Conservation (phyloP, 2,329 filamentous ascomycete genomes). For the Coniochaeta ligniaria region DNA sequence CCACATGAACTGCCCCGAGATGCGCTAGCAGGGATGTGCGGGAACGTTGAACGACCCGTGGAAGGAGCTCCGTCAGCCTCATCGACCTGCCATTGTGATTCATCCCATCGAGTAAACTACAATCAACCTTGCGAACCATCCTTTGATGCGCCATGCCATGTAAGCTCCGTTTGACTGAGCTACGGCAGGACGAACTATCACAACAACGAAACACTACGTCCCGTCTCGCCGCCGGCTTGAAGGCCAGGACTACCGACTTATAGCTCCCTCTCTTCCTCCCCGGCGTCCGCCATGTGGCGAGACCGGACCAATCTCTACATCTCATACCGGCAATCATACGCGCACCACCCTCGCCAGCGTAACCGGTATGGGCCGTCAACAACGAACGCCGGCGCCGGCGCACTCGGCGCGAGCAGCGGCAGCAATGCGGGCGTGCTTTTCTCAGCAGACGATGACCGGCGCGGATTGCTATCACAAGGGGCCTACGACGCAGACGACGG, state of each 20-base stretch:
- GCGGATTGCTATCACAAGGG: constrained; percentile 75
- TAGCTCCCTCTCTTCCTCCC: constrained; percentile 12
- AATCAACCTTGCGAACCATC: background rate
- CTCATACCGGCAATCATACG: constrained; percentile 97
- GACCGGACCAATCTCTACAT: constrained; percentile 99
- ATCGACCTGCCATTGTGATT: background rate
- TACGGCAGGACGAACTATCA: background rate
- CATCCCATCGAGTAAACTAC: background rate
- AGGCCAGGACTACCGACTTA: background rate
- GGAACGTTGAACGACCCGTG: background rate
- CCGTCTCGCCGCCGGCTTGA: background rate
- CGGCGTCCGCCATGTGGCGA: constrained; percentile 82
- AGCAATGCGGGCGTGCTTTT: constrained; percentile 55
- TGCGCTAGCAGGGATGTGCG: background rate
- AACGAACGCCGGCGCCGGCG: constrained; percentile 36
- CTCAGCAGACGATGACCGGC: constrained; percentile 47
- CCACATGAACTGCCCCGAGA: background rate
- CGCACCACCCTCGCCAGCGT: constrained; percentile 87
- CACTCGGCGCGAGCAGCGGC: constrained; percentile 21
- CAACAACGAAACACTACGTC: background rate
- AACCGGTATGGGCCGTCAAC: constrained; percentile 52
- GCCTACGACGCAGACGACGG: constrained; percentile 80
- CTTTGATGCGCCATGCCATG: constrained; percentile 1
- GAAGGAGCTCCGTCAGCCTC: background rate
- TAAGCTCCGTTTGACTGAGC: background rate